These are phyloP conservation scores for Pelargonium fulgidum DNA, from an alignment of 441 rosid species.

Conservation along the genomic window DNA sequence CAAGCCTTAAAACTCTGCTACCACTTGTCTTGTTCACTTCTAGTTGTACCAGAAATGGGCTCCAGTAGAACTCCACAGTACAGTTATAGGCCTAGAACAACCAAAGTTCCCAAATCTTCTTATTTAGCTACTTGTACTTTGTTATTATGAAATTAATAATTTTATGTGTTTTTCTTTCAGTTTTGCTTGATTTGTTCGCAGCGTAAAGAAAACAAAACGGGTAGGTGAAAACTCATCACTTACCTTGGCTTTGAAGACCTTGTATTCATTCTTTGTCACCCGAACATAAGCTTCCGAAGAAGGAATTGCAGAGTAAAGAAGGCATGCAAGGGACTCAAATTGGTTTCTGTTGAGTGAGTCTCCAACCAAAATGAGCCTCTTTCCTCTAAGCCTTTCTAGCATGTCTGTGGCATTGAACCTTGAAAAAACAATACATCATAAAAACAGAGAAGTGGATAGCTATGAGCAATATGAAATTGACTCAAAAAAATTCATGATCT, in stretches of 20 bases:
- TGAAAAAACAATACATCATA: conserved; percentile 1
- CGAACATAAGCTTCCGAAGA: conserved; percentile 24
- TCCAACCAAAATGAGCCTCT: conserved; percentile 34
- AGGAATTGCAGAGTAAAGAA: conserved; percentile 36
- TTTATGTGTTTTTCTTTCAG: background rate
- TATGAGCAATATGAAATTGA: background rate
- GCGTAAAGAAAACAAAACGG: background rate
- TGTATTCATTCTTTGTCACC: conserved; percentile 13
- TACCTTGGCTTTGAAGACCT: conserved; percentile 40
- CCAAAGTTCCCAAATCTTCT: background rate
- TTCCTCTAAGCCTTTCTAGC: conserved; percentile 36
- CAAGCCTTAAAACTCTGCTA: conserved; percentile 25
- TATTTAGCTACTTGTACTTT: background rate
- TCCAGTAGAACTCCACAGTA: conserved; percentile 36
- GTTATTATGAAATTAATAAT: background rate
- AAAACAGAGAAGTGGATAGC: background rate
- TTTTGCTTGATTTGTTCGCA: too few relatives aligned
- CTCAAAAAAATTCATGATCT: background rate
- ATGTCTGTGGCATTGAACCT: conserved; percentile 39
- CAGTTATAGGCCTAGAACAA: conserved; percentile 28
- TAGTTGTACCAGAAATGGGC: conserved; percentile 32
- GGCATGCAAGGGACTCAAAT: conserved; percentile 40
- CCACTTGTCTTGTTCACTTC: conserved; percentile 20
- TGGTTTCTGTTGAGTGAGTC: conserved; percentile 41
- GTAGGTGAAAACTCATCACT: background rate